Conservation (phyloP, 2,329 filamentous ascomycete genomes). For the Hypoxylon sp. region DNA sequence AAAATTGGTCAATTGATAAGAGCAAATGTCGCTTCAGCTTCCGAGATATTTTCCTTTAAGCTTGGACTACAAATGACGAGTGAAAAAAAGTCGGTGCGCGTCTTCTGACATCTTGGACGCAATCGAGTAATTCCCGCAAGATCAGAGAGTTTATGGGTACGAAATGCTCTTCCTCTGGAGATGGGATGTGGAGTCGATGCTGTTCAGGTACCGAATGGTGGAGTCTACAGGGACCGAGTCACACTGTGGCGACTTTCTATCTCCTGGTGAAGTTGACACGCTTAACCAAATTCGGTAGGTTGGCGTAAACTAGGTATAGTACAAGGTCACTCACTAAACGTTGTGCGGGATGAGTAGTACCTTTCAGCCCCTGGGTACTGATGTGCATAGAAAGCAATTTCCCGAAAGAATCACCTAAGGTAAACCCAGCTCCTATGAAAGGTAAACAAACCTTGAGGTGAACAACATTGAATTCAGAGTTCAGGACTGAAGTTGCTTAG, state of each 20-base stretch:
- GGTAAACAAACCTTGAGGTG: conserved; percentile 29
- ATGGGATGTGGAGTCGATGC: conserved; percentile 44
- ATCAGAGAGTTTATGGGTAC: conserved; percentile 42
- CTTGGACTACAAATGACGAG: conserved; percentile 32
- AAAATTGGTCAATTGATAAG: conserved; percentile 37
- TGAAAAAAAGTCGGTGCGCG: conserved; percentile 42
- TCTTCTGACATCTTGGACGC: conserved; percentile 41
- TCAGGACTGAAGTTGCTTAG: conserved; percentile 16
- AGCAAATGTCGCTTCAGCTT: conserved; percentile 37
- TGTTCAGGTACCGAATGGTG: conserved; percentile 47
- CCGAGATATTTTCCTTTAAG: conserved; percentile 23
- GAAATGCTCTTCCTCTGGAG: conserved; percentile 36
- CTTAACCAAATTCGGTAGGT: conserved; percentile 30
- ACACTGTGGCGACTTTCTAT: conserved; percentile 39
- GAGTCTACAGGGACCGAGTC: conserved; percentile 42
- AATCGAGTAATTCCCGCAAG: conserved; percentile 48
- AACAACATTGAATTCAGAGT: conserved; percentile 23
- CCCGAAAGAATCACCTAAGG: conserved; percentile 34
- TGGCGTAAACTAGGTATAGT: conserved; percentile 23
- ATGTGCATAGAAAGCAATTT: conserved; percentile 46
- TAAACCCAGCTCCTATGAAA: conserved; percentile 18
- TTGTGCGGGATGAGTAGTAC: conserved; percentile 37
- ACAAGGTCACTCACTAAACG: conserved; percentile 29
- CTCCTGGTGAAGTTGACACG: conserved; percentile 12
- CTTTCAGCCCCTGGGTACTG: conserved; percentile 37